Evolutionary conservation across 2,329 filamentous ascomycete genomes (phyloP).

Genomic region (Fusarium protoensiforme): DNA sequence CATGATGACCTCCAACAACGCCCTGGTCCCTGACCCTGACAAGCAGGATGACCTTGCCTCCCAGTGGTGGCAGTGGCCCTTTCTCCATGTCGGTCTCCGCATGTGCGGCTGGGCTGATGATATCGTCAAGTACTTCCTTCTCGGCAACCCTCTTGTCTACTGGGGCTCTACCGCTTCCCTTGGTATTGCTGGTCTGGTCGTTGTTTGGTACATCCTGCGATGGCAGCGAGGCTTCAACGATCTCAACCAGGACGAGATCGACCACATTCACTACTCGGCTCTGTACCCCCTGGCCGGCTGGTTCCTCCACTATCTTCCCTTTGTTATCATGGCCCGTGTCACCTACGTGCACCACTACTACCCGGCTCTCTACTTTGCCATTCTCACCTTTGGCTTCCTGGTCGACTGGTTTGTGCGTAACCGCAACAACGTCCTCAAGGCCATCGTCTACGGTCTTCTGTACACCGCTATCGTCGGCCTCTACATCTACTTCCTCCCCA

Average conservation of each 20-base stretch:
- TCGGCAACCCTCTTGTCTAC: slow-evolving; percentile 96
- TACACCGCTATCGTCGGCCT: slow-evolving; percentile 82
- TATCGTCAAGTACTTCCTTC: slow-evolving; percentile 97
- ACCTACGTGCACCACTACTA: slow-evolving; percentile 99
- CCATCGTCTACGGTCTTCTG: slow-evolving; percentile 76
- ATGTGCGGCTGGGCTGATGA: slow-evolving; percentile 99
- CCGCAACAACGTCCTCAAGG: slow-evolving; percentile 71
- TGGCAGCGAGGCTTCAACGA: slow-evolving; percentile 97
- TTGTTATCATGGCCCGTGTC: slow-evolving; percentile 97
- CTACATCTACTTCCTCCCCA: slow-evolving; percentile 90
- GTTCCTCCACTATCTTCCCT: slow-evolving; percentile 96
- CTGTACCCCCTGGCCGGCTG: slow-evolving; percentile 93
- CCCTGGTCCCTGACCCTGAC: slow-evolving; percentile 94
- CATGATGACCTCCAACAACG: slow-evolving; percentile 99
- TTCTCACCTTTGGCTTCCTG: slow-evolving; percentile 88
- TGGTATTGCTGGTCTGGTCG: slow-evolving; percentile 75
- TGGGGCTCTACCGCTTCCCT: slow-evolving; percentile 90
- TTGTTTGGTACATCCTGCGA: slow-evolving; percentile 87
- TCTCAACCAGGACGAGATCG: slow-evolving; percentile 81
- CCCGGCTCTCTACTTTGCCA: slow-evolving; percentile 96
- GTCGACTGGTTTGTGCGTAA: slow-evolving; percentile 83
- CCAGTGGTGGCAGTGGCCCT: slow-evolving; percentile 98
- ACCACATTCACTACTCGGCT: slow-evolving; percentile 94
- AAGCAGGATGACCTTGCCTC: slow-evolving; percentile 99
- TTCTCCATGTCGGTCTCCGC: slow-evolving; percentile 92